phyloP scores from a whole-genome alignment of 371 early-diverging fungal genomes.

The Gilbertella persicaria region DNA sequence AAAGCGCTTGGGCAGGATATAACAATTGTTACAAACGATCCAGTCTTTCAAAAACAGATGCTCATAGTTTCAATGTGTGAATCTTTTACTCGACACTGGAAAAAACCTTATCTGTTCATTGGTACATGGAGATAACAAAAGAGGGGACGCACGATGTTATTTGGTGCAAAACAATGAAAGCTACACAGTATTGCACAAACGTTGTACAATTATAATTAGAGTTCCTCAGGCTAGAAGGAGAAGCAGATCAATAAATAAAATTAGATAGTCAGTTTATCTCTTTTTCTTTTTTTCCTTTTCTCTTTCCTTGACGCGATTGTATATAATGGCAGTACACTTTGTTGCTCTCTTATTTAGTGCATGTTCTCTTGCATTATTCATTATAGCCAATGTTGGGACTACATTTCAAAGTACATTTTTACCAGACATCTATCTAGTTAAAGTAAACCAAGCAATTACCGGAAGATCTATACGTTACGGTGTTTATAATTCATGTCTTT shows the following conservation, averaged over 20 bases:
- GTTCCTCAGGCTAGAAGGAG: background rate
- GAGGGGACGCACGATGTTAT: background rate
- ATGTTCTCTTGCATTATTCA: conserved; percentile 26
- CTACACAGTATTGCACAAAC: background rate
- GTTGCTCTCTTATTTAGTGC: conserved; percentile 26
- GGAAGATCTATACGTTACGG: conserved; percentile 36
- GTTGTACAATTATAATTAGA: conserved; percentile 6
- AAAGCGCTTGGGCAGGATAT: too few species aligned
- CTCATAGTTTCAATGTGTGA: too few species aligned
- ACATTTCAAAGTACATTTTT: conserved; percentile 33
- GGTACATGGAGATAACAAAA: background rate
- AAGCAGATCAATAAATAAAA: conserved; percentile 2
- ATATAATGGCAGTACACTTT: conserved; percentile 19
- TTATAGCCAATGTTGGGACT: conserved; percentile 38
- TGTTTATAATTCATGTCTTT: conserved; percentile 37
- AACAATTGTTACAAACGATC: too few species aligned
- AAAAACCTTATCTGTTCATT: too few species aligned
- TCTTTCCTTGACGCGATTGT: background rate
- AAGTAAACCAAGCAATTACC: conserved; percentile 25
- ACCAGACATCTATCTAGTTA: conserved; percentile 26
- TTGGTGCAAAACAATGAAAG: background rate
- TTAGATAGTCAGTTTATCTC: background rate
- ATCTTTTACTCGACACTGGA: too few species aligned
- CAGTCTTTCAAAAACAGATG: too few species aligned
- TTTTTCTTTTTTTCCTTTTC: background rate